A percentile compares a stretch with the other conserved stretches of the same genome.
Conservation (phyloP, 2,329 filamentous ascomycete species). For the Xylaria sp. region DNA sequence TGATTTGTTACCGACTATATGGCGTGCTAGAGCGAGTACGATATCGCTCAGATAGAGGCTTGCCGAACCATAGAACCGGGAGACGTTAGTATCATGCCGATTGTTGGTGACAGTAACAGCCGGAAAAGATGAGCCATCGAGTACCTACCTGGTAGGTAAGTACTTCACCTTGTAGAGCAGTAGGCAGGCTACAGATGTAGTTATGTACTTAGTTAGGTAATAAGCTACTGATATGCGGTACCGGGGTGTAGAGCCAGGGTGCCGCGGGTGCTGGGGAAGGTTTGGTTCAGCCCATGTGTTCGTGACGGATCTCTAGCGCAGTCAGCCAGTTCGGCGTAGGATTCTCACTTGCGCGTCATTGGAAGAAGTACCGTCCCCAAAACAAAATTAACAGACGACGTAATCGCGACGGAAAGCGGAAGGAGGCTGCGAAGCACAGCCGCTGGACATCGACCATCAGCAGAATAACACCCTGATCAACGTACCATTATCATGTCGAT, state of each 20-base stretch:
- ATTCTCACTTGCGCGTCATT: constrained; percentile 11
- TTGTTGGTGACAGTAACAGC: constrained; percentile 11
- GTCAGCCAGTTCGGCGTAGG: constrained; percentile 10
- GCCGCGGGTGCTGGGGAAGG: neutral
- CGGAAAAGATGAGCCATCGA: constrained; percentile 18
- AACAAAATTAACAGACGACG: neutral
- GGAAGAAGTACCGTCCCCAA: constrained; percentile 10
- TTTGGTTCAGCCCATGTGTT: constrained; percentile 11
- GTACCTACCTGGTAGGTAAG: too few relatives aligned
- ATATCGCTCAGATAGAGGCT: constrained; percentile 1
- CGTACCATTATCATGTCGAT: constrained; percentile 17
- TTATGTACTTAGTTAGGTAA: neutral
- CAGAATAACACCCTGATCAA: neutral
- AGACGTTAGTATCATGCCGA: constrained; percentile 13
- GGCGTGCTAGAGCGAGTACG: constrained; percentile 12
- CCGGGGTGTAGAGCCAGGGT: constrained; percentile 3
- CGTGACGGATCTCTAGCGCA: constrained; percentile 8
- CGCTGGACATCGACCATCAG: neutral
- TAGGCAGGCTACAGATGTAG: neutral
- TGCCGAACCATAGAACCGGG: constrained; percentile 13
- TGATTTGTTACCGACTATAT: constrained; percentile 25
- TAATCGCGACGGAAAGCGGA: constrained; percentile 18
- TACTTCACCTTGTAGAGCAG: constrained; percentile 1
- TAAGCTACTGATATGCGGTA: constrained; percentile 1
- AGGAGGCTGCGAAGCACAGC: constrained; percentile 29